These are phyloP conservation scores for Testicularia cyperi DNA, from an alignment of 1,284 basidiomycete species.

Conservation along the genomic window DNA sequence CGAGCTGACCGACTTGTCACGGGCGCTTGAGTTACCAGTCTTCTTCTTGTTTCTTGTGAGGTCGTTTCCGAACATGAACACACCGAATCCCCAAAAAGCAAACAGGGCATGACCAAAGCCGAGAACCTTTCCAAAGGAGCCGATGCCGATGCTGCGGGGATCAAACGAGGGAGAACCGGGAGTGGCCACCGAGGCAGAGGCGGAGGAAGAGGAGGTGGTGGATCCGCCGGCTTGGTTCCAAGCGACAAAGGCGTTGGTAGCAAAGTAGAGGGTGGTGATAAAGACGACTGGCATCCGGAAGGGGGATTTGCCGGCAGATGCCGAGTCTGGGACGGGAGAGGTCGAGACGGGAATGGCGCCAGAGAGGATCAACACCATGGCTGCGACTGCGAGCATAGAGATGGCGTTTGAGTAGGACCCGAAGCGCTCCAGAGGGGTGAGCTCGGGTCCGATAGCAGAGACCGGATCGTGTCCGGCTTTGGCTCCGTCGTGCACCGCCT, in stretches of 20 bases:
- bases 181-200: too few species aligned
- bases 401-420: constrained; percentile 28
- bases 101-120: constrained; percentile 14
- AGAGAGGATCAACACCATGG: constrained; percentile 22
- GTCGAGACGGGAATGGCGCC: constrained; percentile 36
- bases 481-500: constrained; percentile 3
- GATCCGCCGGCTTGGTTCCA: constrained; percentile 17
- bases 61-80: constrained; percentile 40
- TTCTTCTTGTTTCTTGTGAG: constrained; percentile 36
- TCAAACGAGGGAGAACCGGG: too few species aligned
- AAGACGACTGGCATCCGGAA: constrained; percentile 33
- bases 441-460: constrained; percentile 28
- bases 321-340: constrained; percentile 23
- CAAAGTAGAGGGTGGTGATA: constrained; percentile 29
- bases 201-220: background rate
- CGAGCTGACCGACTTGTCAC: constrained; percentile 59
- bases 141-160: constrained; percentile 25
- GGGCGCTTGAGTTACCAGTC: constrained; percentile 14
- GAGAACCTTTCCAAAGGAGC: constrained; percentile 26
- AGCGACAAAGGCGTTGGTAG: constrained; percentile 19
- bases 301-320: constrained; percentile 16
- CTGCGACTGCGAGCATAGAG: constrained; percentile 23
- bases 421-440: constrained; percentile 35
- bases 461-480: constrained; percentile 6
- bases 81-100: constrained; percentile 34